Percentiles rank a stretch among this genome's conserved stretches.
Conservation (phyloP, 2,329 filamentous ascomycete species). For the Xylaria sp. region DNA sequence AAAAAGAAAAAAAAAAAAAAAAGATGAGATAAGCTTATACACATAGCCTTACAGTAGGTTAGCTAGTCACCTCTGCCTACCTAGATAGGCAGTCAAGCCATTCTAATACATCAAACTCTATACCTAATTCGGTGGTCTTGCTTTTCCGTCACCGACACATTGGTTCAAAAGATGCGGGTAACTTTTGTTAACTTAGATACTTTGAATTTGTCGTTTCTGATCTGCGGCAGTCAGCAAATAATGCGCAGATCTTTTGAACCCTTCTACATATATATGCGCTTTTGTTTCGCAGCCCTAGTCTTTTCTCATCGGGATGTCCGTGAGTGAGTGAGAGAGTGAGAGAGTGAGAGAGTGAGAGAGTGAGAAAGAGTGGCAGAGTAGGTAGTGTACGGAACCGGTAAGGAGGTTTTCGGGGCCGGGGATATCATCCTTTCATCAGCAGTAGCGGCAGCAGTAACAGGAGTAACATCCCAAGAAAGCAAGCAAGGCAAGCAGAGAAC, state of each 20-base stretch:
- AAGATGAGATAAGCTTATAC: constrained; percentile 31
- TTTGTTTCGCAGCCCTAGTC: too few species aligned
- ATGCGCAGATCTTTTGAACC: neutral
- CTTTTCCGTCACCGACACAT: neutral
- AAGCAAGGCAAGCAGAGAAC: too few species aligned
- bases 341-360: too few species aligned
- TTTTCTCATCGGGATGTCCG: constrained; percentile 17
- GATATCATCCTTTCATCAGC: too few species aligned
- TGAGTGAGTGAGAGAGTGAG: constrained; percentile 1
- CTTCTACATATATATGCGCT: neutral
- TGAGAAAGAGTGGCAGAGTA: too few species aligned
- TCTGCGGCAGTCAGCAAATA: constrained; percentile 24
- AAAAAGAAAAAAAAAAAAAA: too few species aligned
- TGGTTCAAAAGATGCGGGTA: neutral
- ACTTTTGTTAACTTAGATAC: too few species aligned
- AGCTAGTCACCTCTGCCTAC: neutral
- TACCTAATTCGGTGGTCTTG: neutral
- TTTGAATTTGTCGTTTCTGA: neutral
- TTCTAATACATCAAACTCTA: neutral
- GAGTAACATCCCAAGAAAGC: too few species aligned
- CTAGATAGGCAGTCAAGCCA: neutral
- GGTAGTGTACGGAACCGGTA: too few species aligned
- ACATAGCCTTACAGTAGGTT: too few species aligned
- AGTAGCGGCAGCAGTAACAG: too few species aligned
- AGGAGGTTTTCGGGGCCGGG: too few species aligned